Percentiles rank a stretch among this genome's conserved stretches.
These are phyloP conservation scores for Ganoderma multipileum DNA, from an alignment of 1,284 basidiomycete species.

Conservation along the genomic window DNA sequence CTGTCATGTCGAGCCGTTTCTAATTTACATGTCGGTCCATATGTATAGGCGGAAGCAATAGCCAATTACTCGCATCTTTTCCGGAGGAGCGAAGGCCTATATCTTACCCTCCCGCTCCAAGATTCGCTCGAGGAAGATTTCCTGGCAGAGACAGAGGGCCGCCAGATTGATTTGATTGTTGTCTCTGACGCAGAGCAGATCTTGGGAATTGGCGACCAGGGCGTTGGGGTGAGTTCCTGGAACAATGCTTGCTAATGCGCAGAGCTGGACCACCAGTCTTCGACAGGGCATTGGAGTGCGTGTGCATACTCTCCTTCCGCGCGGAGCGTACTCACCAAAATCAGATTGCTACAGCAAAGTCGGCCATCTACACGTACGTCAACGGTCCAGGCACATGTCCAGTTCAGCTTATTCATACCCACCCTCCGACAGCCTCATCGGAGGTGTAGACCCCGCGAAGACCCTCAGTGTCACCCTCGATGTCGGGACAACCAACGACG, in stretches of 20 bases:
- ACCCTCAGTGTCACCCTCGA: constrained; percentile 75
- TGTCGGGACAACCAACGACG: constrained; percentile 80
- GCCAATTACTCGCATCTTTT: constrained; percentile 83
- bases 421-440: constrained; percentile 62
- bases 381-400: background rate
- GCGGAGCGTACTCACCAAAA: constrained; percentile 7
- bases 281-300: constrained; percentile 54
- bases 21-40: background rate
- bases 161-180: constrained; percentile 77
- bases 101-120: constrained; percentile 66
- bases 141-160: constrained; percentile 65
- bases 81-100: constrained; percentile 75
- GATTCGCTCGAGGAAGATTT: constrained; percentile 82
- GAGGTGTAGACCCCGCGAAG: constrained; percentile 78
- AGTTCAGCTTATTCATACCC: background rate
- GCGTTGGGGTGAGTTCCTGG: constrained; percentile 59
- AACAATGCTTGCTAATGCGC: background rate
- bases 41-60: constrained; percentile 74
- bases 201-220: constrained; percentile 82
- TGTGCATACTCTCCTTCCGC: constrained; percentile 10
- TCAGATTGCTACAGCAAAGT: constrained; percentile 89
- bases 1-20: background rate
- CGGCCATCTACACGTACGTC: constrained; percentile 79
- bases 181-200: constrained; percentile 87
- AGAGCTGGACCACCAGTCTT: background rate